A percentile compares a stretch with the other conserved stretches of the same genome.
These are phyloP conservation scores for Bipolaris zeicola DNA, from an alignment of 2,329 filamentous ascomycete species.

Conservation along the genomic window DNA sequence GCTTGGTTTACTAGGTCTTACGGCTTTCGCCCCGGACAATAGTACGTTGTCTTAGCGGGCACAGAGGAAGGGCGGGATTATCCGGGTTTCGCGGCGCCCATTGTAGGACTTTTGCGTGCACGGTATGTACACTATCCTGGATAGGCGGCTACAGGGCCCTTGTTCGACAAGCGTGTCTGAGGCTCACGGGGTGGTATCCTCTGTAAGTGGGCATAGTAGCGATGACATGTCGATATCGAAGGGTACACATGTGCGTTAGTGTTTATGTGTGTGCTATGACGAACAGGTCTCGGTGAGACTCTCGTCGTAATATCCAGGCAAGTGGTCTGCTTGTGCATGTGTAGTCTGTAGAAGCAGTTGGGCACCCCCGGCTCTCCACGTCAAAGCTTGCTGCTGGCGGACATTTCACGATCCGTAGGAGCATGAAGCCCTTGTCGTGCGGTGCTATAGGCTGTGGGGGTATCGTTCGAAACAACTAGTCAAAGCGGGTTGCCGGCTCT, in stretches of 20 bases:
- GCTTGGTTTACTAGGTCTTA: no score
- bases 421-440: not conserved
- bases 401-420: not conserved
- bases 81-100: no score
- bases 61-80: no score
- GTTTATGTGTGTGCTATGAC: not conserved
- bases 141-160: no score
- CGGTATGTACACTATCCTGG: no score
- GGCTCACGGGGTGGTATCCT: not conserved
- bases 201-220: not conserved
- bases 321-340: not conserved
- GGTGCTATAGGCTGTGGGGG: not conserved
- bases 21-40: no score
- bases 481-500: not conserved
- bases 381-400: not conserved
- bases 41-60: no score
- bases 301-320: conserved; percentile 1
- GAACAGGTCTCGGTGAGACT: not conserved
- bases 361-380: not conserved
- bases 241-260: not conserved
- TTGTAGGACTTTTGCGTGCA: no score
- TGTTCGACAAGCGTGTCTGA: no score
- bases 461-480: not conserved
- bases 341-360: no score
- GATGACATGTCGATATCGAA: not conserved